These are phyloP conservation scores for Paramyrothecium roridum DNA, from an alignment of 2,329 filamentous ascomycete genomes.

Conservation along the genomic window DNA sequence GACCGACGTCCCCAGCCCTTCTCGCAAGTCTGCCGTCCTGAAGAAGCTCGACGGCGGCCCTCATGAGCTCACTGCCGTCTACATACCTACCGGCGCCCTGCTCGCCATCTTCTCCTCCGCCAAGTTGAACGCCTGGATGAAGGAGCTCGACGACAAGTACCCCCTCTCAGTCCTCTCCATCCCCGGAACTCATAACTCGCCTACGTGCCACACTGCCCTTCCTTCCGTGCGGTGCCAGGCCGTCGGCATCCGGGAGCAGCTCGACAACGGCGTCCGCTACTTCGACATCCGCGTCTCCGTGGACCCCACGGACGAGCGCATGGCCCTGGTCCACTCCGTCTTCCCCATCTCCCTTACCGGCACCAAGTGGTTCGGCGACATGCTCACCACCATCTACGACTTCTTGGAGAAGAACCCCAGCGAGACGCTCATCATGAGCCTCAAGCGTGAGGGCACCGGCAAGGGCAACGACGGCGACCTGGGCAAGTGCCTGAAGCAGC, in stretches of 20 bases:
- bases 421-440: conserved; percentile 79
- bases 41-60: conserved; percentile 47
- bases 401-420: conserved; percentile 77
- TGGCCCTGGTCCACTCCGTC: conserved; percentile 83
- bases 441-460: conserved; percentile 90
- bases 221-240: conserved; percentile 93
- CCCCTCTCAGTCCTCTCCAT: conserved; percentile 81
- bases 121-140: conserved; percentile 77
- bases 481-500: conserved; percentile 65
- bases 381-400: conserved; percentile 67
- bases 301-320: conserved; percentile 54
- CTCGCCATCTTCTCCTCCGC: conserved; percentile 69
- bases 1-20: conserved; percentile 67
- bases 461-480: conserved; percentile 77
- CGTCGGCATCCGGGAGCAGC: conserved; percentile 71
- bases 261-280: conserved; percentile 89
- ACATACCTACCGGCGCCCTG: conserved; percentile 52
- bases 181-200: conserved; percentile 93
- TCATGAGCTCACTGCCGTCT: conserved; percentile 64
- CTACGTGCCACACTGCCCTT: conserved; percentile 78
- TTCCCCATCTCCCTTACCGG: conserved; percentile 87
- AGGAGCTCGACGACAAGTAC: conserved; percentile 64
- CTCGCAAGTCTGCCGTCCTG: conserved; percentile 57
- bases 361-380: conserved; percentile 70
- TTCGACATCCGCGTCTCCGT: conserved; percentile 79